These are phyloP conservation scores for Fusarium graminum DNA, from an alignment of 2,329 filamentous ascomycete species.

Conservation along the genomic window DNA sequence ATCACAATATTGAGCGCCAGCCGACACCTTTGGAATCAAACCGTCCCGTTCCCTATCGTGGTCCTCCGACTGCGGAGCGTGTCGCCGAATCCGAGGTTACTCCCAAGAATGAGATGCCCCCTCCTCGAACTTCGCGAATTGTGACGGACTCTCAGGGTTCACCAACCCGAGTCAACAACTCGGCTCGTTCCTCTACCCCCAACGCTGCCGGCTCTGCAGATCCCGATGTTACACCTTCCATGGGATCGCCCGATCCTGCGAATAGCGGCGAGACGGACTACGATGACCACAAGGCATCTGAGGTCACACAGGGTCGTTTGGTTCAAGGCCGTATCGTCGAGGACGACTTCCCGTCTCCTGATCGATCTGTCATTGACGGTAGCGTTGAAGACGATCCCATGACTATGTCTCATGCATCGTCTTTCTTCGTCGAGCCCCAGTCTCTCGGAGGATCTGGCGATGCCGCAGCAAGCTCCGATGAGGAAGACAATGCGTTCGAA, in stretches of 20 bases:
- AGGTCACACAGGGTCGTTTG: slow-evolving; percentile 91
- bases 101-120: slow-evolving; percentile 35
- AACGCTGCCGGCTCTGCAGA: slow-evolving; percentile 29
- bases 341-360: slow-evolving; percentile 88
- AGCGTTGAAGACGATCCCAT: slow-evolving; percentile 84
- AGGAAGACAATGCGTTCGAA: slow-evolving; percentile 90
- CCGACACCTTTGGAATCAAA: slow-evolving; percentile 56
- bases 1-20: slow-evolving; percentile 66
- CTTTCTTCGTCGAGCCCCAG: slow-evolving; percentile 78
- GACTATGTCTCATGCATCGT: slow-evolving; percentile 82
- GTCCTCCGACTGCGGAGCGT: slow-evolving; percentile 30
- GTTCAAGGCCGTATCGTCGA: slow-evolving; percentile 96
- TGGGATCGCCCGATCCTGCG: slow-evolving; percentile 46
- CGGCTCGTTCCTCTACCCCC: slow-evolving; percentile 28
- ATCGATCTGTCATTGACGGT: slow-evolving; percentile 76
- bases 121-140: slow-evolving; percentile 49
- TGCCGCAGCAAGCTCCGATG: slow-evolving; percentile 84
- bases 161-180: slow-evolving; percentile 53
- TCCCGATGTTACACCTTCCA: slow-evolving; percentile 40
- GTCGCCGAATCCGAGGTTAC: slow-evolving; percentile 43
- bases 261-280: slow-evolving; percentile 64
- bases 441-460: slow-evolving; percentile 86
- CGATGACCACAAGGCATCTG: slow-evolving; percentile 83
- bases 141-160: slow-evolving; percentile 61
- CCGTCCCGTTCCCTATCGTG: slow-evolving; percentile 41